Base-by-base conservation (phyloP, 805 yeast species). In the Nakazawaea holstii region DNA sequence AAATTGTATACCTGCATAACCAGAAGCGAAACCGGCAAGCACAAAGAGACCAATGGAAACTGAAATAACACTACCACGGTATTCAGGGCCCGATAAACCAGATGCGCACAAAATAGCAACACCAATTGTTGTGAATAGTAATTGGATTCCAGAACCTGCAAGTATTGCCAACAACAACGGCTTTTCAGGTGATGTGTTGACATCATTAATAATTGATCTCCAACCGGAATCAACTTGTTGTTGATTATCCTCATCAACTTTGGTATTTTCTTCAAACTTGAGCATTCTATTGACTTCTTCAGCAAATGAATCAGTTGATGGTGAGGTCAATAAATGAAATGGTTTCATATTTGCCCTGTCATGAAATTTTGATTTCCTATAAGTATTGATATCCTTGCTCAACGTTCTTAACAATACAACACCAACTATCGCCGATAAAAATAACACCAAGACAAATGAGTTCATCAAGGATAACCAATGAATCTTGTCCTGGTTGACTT, bases 381-480 rank as follows among this genome's bases (percentile, higher is more conserved):
- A 43, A 20, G 36, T 27, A 14, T 42, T 53, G 52, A 76, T 65
- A 55, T 81, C 84, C 29, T 76, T 66, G 50, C 63, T 73, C 49
- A 85, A 67, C 2, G 84, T 74, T 51, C 80, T 68, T 36, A 82
- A 53, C 47, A 87, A 71, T 2, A 86, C 80, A 20, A 79, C 72
- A 11, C 81, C 89, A 13, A 83, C 91, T 29, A 84, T 65, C 13
- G 82, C 67, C 0, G 92, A 74, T 4, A 85, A 67, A 27, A 86
- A 68, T 2, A 77, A 62, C 4, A 82, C 80, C 41, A 88, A 71
- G 2, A 84, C 84, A 11, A 84, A 57, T 0, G 95, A 82, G 59
- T 87, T 87, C 32, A 84, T 70, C 48, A 88, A 64, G 1, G 95
- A 82, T 31, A 88, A 62, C 92, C 94, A 87, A 59, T 87, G 95